Evolutionary conservation across 768 basidiomycete species (phyloP).

Genomic region (Tricholoma hemisulphureum): DNA sequence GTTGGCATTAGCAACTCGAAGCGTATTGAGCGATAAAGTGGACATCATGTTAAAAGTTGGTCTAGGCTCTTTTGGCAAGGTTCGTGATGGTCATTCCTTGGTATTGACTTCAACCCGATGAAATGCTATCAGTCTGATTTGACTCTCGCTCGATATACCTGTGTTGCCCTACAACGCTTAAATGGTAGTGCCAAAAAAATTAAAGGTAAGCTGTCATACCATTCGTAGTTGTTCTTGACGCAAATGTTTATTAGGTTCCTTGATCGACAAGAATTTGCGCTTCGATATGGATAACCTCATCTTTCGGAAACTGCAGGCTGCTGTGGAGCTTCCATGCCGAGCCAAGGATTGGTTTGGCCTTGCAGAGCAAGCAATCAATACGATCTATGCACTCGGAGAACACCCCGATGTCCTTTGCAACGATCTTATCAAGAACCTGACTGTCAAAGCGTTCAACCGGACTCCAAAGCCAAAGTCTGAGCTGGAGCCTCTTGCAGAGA

Average conservation of each 20-base stretch:
- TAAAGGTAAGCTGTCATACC: constrained; percentile 60
- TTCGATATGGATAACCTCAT: constrained; percentile 85
- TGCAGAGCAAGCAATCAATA: constrained; percentile 96
- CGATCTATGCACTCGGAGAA: constrained; percentile 91
- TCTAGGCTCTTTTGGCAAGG: constrained; percentile 81
- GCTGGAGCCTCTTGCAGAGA: constrained; percentile 24
- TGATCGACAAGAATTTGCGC: constrained; percentile 81
- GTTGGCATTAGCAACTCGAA: constrained; percentile 83
- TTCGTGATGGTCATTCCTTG: constrained; percentile 23
- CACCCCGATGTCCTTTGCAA: constrained; percentile 87
- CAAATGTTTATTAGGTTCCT: constrained; percentile 56
- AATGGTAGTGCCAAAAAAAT: constrained; percentile 96
- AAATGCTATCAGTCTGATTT: constrained; percentile 63
- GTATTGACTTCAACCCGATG: not conserved
- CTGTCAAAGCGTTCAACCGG: constrained; percentile 61
- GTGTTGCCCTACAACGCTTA: constrained; percentile 86
- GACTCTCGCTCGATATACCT: constrained; percentile 89
- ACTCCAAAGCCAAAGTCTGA: constrained; percentile 26
- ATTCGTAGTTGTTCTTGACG: not conserved
- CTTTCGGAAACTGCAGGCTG: constrained; percentile 78
- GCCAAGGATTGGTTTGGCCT: constrained; percentile 96
- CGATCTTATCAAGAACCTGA: constrained; percentile 79
- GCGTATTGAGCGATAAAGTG: constrained; percentile 72
- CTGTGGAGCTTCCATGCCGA: constrained; percentile 76
- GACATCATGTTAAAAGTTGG: constrained; percentile 86